These are phyloP conservation scores for Colletotrichum musae DNA, from an alignment of 2,329 filamentous ascomycete species.

Conservation along the genomic window DNA sequence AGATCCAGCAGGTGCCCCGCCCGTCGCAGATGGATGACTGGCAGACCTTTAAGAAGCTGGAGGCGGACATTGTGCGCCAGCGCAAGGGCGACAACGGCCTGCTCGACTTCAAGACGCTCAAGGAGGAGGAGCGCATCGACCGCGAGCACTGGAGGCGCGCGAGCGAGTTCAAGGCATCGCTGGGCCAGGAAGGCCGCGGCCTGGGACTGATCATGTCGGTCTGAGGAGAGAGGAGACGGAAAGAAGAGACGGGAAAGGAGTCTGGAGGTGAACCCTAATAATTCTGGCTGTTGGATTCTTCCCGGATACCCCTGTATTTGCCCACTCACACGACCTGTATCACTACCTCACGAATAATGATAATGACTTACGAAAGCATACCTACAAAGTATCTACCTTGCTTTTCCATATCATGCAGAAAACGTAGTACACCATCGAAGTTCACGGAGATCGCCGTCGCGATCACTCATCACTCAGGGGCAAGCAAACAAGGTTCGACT, in stretches of 20 bases:
- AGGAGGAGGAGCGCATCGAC: slow-evolving; percentile 40
- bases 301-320: slow-evolving; percentile 38
- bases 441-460: too few species aligned
- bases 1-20: slow-evolving; percentile 61
- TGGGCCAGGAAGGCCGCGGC: slow-evolving; percentile 27
- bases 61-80: slow-evolving; percentile 39
- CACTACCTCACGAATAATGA: slow-evolving; percentile 34
- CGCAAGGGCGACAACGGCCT: slow-evolving; percentile 38
- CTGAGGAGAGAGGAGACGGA: too few species aligned
- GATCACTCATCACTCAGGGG: too few species aligned
- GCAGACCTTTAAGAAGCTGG: slow-evolving; percentile 61
- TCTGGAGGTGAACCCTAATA: background rate
- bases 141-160: slow-evolving; percentile 41
- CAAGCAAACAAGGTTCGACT: too few species aligned
- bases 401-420: too few species aligned
- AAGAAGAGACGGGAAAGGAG: too few species aligned
- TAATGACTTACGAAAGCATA: slow-evolving; percentile 28
- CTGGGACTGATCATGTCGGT: slow-evolving; percentile 27
- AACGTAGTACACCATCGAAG: too few species aligned
- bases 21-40: slow-evolving; percentile 72
- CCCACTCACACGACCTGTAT: slow-evolving; percentile 26
- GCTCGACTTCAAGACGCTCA: slow-evolving; percentile 39
- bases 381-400: too few species aligned
- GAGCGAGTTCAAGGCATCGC: slow-evolving; percentile 38
- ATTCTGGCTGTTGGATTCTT: background rate